These are phyloP conservation scores for Phyllachora maydis DNA, from an alignment of 2,329 filamentous ascomycete genomes.

Conservation along the genomic window DNA sequence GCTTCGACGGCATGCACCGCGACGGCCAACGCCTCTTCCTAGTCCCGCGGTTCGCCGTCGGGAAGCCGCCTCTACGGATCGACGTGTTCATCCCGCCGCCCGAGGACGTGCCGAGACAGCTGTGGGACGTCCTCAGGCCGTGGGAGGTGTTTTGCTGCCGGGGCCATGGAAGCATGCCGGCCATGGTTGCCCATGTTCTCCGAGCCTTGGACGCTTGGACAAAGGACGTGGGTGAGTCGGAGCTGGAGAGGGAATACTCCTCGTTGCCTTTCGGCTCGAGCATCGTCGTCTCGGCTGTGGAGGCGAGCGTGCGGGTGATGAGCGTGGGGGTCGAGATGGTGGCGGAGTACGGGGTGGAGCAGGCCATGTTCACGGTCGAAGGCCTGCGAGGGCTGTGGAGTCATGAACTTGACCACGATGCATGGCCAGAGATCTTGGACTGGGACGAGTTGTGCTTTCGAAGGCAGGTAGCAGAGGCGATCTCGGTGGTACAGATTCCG, in stretches of 20 bases:
- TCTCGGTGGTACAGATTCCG: conserved; percentile 5
- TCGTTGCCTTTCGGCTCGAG: conserved; percentile 5
- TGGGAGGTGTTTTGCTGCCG: too few relatives aligned
- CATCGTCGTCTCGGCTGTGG: conserved; percentile 3
- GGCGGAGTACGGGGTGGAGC: conserved; percentile 6
- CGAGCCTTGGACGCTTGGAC: conserved; percentile 5
- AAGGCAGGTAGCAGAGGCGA: conserved; percentile 7
- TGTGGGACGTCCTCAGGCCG: too few relatives aligned
- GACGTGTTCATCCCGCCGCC: conserved; percentile 5
- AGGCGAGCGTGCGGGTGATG: not conserved
- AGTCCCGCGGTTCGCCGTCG: conserved; percentile 4
- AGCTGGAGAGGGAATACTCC: conserved; percentile 4
- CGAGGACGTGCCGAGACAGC: too few relatives aligned
- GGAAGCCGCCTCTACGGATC: conserved; percentile 5
- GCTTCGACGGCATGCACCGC: conserved; percentile 4
- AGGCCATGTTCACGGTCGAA: conserved; percentile 5
- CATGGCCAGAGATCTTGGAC: conserved; percentile 5
- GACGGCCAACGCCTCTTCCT: conserved; percentile 5
- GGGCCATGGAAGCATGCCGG: too few relatives aligned
- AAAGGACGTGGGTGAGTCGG: not conserved
- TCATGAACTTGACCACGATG: not conserved
- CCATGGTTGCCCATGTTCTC: conserved; percentile 3
- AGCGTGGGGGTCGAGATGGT: conserved; percentile 3
- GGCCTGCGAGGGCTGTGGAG: conserved; percentile 5
- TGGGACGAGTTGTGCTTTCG: conserved; percentile 3